Evolutionary conservation across 2,329 filamentous ascomycete genomes (phyloP), one percentile per base, ranked within the genome.

Genomic region (Fusarium nisikadoi): DNA sequence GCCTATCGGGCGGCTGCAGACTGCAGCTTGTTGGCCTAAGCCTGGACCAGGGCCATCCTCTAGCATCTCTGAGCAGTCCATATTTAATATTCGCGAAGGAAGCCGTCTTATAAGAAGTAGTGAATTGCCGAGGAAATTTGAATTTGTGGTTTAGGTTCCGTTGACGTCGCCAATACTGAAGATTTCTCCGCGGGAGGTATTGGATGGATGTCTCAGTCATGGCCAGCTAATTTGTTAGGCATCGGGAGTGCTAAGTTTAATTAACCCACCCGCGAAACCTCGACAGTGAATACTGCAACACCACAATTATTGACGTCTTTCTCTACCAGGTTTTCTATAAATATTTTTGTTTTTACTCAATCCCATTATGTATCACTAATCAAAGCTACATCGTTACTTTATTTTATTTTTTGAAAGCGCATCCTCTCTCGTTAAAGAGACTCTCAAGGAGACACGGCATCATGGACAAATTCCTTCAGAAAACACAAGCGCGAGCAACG

Each of bases 401-500:
- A 3, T 35, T 43, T 20, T n/a, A n/a, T n/a, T n/a, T 5, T 13
- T n/a, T 20, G 7, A 17, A 29, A 56, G 8, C 23, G 6, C 16
- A 38, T 14, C 25, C 16, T 19, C 27, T 27, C 8, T 23, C 25
- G 31, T 41, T 23, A 13, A 27, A 19, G 20, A 10, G 25, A 20
- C 13, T 23, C 16, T 47, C n/a, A 42, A 36, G 6, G 16, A 19
- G 16, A 36, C 19, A 27, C 25, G 13, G 13, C 29, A 62, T 55
- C 31, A 57, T 57, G 38, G 29, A 50, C 49, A 73, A 45, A 43
- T 68, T 70, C 39, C 55, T 58, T 39, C 59, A 61, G 36, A 47
- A 54, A 46, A 50, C 55, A 38, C 58, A 65, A 47, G 38, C 66
- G 39, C 73, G 75, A 35, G 56, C 59, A 35, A 68, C 75, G 60